Conservation (phyloP, 75 land plant genomes). For the Selaginella moellendorffii region DNA sequence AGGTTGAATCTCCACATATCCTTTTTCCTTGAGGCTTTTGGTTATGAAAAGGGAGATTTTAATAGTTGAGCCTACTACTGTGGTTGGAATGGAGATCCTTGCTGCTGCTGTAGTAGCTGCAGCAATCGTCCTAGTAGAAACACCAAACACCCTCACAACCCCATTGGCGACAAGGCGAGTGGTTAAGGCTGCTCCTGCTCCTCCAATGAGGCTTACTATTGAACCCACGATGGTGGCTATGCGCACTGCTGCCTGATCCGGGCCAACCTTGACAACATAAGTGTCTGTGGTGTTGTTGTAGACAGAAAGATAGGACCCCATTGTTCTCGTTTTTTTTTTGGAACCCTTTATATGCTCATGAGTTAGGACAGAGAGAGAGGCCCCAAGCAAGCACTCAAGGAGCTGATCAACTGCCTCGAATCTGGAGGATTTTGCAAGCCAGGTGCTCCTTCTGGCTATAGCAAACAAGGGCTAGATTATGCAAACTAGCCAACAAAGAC, state of each 20-base stretch:
- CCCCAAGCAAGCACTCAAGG: no score
- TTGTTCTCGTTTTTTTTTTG: not conserved
- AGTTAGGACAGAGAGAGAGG: no score
- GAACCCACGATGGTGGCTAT: slow-evolving; percentile 1
- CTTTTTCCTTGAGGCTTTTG: not conserved
- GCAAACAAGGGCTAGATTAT: no score
- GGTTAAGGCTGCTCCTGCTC: not conserved
- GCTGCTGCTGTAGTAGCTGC: not conserved
- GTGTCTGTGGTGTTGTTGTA: slow-evolving; percentile 4
- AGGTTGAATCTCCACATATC: not conserved
- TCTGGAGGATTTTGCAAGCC: no score
- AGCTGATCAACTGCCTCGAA: no score
- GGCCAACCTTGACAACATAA: slow-evolving; percentile 2
- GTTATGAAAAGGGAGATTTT: not conserved
- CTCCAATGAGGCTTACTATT: not conserved
- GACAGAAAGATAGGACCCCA: slow-evolving; percentile 7
- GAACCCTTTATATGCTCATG: no score
- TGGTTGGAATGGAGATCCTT: not conserved
- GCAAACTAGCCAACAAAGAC: not conserved
- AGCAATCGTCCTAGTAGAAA: not conserved
- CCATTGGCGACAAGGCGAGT: not conserved
- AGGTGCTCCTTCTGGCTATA: no score
- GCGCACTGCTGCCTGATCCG: not conserved
- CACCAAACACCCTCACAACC: slow-evolving; percentile 7
- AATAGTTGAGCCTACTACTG: not conserved